phyloP scores from a whole-genome alignment of 1,284 basidiomycete genomes.

The Cutaneotrichosporon sp. region DNA sequence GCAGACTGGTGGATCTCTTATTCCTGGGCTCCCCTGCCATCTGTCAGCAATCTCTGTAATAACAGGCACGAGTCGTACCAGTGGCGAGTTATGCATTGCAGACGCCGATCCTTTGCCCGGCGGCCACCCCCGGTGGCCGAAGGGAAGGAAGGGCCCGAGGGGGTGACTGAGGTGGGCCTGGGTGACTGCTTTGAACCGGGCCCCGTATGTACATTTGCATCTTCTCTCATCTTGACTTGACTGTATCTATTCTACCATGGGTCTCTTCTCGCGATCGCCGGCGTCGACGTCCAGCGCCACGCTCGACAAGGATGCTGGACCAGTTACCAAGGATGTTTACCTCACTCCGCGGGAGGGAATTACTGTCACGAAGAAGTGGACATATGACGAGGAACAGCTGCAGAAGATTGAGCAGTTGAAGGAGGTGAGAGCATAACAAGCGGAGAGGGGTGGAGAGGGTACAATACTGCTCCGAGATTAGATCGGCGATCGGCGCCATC shows the following conservation, averaged over 20 bases:
- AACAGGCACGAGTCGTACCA: too few relatives aligned
- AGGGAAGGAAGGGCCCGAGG: neutral
- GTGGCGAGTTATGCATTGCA: too few relatives aligned
- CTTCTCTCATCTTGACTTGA: neutral
- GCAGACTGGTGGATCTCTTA: too few relatives aligned
- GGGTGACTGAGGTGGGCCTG: neutral
- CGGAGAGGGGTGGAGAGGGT: neutral
- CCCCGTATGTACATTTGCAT: neutral
- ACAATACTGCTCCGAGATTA: neutral
- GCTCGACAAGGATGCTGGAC: conserved; percentile 10
- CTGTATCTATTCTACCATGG: conserved; percentile 14
- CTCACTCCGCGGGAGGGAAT: conserved; percentile 16
- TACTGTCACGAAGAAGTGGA: conserved; percentile 56
- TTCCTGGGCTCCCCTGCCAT: too few relatives aligned
- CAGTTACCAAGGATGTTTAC: conserved; percentile 18
- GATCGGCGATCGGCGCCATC: too few relatives aligned
- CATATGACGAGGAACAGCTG: conserved; percentile 65
- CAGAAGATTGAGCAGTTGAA: conserved; percentile 61
- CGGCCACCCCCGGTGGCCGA: neutral
- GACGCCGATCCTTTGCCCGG: neutral
- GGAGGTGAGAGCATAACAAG: conserved; percentile 56
- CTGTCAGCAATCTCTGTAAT: too few relatives aligned
- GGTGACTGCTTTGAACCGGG: neutral
- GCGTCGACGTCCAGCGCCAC: conserved; percentile 11
- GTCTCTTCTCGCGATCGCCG: conserved; percentile 17